Conservation (phyloP, 495 filamentous ascomycete genomes). For the Xylaria castorea region DNA sequence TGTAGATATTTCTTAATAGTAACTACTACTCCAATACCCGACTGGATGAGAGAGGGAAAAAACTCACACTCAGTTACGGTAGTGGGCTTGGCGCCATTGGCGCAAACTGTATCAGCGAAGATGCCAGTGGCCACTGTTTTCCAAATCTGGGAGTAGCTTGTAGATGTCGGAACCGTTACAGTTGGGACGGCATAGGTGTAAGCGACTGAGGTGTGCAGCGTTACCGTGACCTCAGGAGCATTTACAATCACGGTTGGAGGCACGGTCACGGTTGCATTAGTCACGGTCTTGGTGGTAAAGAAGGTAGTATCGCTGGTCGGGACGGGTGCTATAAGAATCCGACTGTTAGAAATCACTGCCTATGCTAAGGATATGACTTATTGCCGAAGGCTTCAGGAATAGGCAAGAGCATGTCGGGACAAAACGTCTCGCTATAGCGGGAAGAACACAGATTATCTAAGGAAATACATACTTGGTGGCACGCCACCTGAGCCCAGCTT, state of each 20-base stretch:
- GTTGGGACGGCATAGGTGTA: conserved; percentile 1
- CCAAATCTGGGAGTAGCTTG: background rate
- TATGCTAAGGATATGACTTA: background rate
- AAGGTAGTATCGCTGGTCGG: background rate
- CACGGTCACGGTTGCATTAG: background rate
- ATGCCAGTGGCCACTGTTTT: conserved; percentile 14
- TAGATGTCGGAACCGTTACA: conserved; percentile 2
- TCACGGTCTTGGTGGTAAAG: background rate
- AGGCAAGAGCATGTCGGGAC: background rate
- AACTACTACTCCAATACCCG: background rate
- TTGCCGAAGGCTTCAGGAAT: background rate
- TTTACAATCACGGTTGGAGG: background rate
- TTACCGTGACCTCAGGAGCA: background rate
- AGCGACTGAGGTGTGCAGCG: background rate
- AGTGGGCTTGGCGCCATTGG: conserved; percentile 10
- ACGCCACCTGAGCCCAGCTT: background rate
- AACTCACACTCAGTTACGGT: conserved; percentile 12
- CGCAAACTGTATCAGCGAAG: conserved; percentile 11
- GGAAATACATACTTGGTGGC: conserved; percentile 13
- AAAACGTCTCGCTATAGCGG: background rate
- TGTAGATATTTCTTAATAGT: background rate
- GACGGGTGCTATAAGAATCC: background rate
- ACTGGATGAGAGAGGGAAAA: background rate
- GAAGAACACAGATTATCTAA: background rate
- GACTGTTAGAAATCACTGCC: background rate